phyloP scores from a whole-genome alignment of 2,329 filamentous ascomycete species.

The Sarocladiaceae sp. region DNA sequence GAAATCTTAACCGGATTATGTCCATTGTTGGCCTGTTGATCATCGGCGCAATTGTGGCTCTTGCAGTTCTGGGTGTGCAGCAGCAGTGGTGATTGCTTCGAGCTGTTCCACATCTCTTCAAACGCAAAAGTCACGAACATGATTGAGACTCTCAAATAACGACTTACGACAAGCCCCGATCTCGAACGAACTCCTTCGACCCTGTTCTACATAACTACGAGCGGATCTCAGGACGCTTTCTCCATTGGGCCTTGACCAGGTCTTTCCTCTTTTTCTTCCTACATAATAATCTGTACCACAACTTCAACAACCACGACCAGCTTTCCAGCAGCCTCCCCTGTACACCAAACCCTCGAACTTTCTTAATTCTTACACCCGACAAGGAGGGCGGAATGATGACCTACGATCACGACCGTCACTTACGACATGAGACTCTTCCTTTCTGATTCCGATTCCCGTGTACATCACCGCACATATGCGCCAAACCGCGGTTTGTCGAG shows the following conservation, averaged over 20 bases:
- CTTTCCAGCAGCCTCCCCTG: background rate
- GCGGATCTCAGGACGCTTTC: too few relatives aligned
- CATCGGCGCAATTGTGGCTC: conserved; percentile 43
- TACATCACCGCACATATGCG: background rate
- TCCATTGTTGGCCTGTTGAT: conserved; percentile 49
- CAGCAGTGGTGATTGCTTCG: conserved; percentile 34
- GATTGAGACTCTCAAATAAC: too few relatives aligned
- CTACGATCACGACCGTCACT: conserved; percentile 1
- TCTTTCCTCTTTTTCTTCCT: too few relatives aligned
- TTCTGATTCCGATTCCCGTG: background rate
- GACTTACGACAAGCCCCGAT: too few relatives aligned
- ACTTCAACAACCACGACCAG: background rate
- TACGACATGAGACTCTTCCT: background rate
- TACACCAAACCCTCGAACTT: background rate
- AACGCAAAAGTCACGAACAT: too few relatives aligned
- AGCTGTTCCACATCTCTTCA: background rate
- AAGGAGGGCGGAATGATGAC: conserved; percentile 4
- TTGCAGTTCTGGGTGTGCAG: conserved; percentile 45
- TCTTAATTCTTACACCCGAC: background rate
- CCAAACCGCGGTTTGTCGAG: too few relatives aligned
- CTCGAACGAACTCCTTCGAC: too few relatives aligned
- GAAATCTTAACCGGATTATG: conserved; percentile 53
- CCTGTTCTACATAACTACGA: too few relatives aligned
- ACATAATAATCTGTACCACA: background rate
- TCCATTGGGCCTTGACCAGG: too few relatives aligned